Conservation (phyloP, 805 yeast genomes). For the Candida andamanensis region DNA sequence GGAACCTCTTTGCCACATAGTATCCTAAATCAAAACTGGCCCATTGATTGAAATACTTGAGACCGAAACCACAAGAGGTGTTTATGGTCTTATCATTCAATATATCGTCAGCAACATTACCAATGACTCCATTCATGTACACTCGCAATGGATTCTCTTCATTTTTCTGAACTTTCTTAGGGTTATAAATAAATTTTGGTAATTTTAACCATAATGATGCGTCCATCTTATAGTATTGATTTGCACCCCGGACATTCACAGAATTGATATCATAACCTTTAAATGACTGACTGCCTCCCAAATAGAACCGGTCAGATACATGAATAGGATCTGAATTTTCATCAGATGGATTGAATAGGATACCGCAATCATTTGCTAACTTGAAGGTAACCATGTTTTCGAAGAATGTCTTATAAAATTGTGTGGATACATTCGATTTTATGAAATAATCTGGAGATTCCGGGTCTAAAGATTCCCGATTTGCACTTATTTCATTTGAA, state of each 20-base stretch:
- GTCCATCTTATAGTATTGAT: slow-evolving; percentile 53
- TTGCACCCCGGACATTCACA: slow-evolving; percentile 74
- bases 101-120: slow-evolving; percentile 42
- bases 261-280: slow-evolving; percentile 66
- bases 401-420: slow-evolving; percentile 38
- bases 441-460: slow-evolving; percentile 21
- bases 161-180: slow-evolving; percentile 9
- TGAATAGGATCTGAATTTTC: slow-evolving; percentile 38
- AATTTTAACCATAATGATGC: slow-evolving; percentile 53
- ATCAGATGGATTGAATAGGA: slow-evolving; percentile 33
- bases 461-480: slow-evolving; percentile 23
- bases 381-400: slow-evolving; percentile 46
- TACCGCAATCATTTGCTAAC: slow-evolving; percentile 50
- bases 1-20: slow-evolving; percentile 22
- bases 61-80: slow-evolving; percentile 30
- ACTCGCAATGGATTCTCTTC: slow-evolving; percentile 38
- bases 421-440: slow-evolving; percentile 28
- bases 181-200: slow-evolving; percentile 39
- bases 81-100: slow-evolving; percentile 18
- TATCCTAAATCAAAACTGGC: slow-evolving; percentile 41
- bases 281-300: slow-evolving; percentile 75
- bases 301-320: slow-evolving; percentile 71
- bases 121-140: slow-evolving; percentile 64
- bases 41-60: slow-evolving; percentile 35
- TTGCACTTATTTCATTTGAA: slow-evolving; percentile 45